These are phyloP conservation scores for Aspergillus fijiensis DNA, from an alignment of 2,329 filamentous ascomycete genomes.

Conservation along the genomic window DNA sequence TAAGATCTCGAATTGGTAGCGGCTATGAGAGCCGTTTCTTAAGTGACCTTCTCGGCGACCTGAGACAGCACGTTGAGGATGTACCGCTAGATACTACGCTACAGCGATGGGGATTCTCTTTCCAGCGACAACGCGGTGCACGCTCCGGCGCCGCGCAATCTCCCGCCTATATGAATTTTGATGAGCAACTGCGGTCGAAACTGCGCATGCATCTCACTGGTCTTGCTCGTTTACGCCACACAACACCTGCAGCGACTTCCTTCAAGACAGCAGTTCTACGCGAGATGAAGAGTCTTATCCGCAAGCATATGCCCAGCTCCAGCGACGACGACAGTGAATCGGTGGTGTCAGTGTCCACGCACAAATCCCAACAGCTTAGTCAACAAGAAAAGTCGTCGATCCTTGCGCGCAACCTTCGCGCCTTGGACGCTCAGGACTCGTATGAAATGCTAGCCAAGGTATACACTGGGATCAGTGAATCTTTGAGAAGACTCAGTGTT, in stretches of 20 bases:
- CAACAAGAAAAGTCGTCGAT: slow-evolving; percentile 89
- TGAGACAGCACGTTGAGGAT: slow-evolving; percentile 74
- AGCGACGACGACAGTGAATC: slow-evolving; percentile 93
- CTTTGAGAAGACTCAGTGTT: slow-evolving; percentile 77
- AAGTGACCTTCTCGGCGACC: slow-evolving; percentile 72
- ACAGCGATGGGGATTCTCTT: slow-evolving; percentile 78
- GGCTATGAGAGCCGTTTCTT: slow-evolving; percentile 82
- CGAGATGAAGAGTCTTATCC: slow-evolving; percentile 82
- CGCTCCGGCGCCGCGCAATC: slow-evolving; percentile 66
- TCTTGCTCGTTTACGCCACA: slow-evolving; percentile 76
- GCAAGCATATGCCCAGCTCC: slow-evolving; percentile 82
- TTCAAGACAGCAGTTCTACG: slow-evolving; percentile 82
- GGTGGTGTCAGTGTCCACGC: slow-evolving; percentile 80
- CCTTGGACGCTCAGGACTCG: slow-evolving; percentile 78
- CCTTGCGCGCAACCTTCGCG: slow-evolving; percentile 81
- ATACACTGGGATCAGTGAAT: slow-evolving; percentile 86
- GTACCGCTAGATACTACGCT: slow-evolving; percentile 73
- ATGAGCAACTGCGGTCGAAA: slow-evolving; percentile 67
- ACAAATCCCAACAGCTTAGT: slow-evolving; percentile 65
- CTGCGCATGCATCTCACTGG: slow-evolving; percentile 72
- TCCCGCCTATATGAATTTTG: slow-evolving; percentile 75
- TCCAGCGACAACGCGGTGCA: slow-evolving; percentile 67
- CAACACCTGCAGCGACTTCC: slow-evolving; percentile 74
- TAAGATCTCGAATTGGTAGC: slow-evolving; percentile 80
- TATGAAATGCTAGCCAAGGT: slow-evolving; percentile 79